These are phyloP conservation scores for Scleroderma bovista DNA, from an alignment of 768 basidiomycete species.

Conservation along the genomic window DNA sequence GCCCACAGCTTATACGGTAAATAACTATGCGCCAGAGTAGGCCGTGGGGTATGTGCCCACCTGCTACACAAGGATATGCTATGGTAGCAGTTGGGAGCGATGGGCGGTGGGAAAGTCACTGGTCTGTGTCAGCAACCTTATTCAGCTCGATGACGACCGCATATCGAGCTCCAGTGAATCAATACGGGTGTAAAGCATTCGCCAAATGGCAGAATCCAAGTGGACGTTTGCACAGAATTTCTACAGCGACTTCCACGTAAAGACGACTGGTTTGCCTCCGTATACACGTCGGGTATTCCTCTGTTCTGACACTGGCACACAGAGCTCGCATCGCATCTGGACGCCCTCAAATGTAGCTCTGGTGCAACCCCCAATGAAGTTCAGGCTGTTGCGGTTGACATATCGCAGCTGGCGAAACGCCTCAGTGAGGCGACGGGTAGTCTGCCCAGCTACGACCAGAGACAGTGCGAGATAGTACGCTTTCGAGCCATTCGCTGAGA, in stretches of 20 bases:
- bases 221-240: conserved; percentile 30
- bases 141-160: too few relatives aligned
- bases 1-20: too few relatives aligned
- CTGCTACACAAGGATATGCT: too few relatives aligned
- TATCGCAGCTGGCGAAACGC: conserved; percentile 56
- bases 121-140: too few relatives aligned
- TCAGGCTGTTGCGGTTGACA: conserved; percentile 41
- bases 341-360: conserved; percentile 29
- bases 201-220: conserved; percentile 17
- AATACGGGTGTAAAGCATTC: too few relatives aligned
- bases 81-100: too few relatives aligned
- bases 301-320: conserved; percentile 14
- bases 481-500: background rate
- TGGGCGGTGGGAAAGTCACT: too few relatives aligned
- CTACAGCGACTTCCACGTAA: conserved; percentile 16
- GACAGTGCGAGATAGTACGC: conserved; percentile 63
- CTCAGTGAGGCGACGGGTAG: conserved; percentile 59
- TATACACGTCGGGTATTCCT: background rate
- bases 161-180: too few relatives aligned
- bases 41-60: too few relatives aligned
- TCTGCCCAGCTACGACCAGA: conserved; percentile 69
- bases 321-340: conserved; percentile 49
- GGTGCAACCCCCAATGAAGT: conserved; percentile 31
- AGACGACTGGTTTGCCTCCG: conserved; percentile 19
- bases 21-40: too few relatives aligned